Base-by-base conservation (phyloP, 768 basidiomycete species). In the Amanita brunnescens region DNA sequence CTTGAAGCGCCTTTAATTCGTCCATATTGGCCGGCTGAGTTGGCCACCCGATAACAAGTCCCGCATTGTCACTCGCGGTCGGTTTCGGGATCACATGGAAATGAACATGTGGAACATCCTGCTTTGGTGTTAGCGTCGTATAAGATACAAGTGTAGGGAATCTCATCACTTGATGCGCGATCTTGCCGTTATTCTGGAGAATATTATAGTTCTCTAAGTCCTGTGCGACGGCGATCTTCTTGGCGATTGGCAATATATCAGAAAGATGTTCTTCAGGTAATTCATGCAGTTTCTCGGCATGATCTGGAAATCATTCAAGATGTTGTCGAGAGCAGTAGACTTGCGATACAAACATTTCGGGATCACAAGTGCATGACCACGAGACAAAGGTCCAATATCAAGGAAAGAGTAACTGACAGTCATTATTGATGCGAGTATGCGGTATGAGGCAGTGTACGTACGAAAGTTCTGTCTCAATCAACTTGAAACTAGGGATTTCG, bases 21-120 rank as follows among this genome's bases (percentile, higher is more conserved):
- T 83, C 85, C 67, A 80, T 82, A n/a, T 74, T 64, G 23, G 75
- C 57, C 40, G 69, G 60, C 66, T 81, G 69, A 1, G 73, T 64
- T 1, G 89, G 89, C 95, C 95, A 97, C 14, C 78, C 80, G 49
- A 97, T 69, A 10, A 80, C 80, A 23, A 99, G 75, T 3, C 95
- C 95, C 57, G 87, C 81, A 4, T 76, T 62, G 40, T 82, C 77
- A 5, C 69, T 67, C 2, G 62, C 74, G n/a, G 67, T 62, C 0
- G 88, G 91, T 64, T 96, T 97, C 2, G 94, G 93, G 55, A 97
- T 94, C 58, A 97, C 76, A 60, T 97, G 92, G 70, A 92, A 92
- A 64, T 95, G 91, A 12, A 92, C 91, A 59, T 95, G 92, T 49
- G 83, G 78, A 23, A 95, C 91, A 47, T 78, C 71, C 81, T 29